Conservation (phyloP, 225 moss, liverwort and hornwort genomes). For the Marchantia polymorpha region DNA sequence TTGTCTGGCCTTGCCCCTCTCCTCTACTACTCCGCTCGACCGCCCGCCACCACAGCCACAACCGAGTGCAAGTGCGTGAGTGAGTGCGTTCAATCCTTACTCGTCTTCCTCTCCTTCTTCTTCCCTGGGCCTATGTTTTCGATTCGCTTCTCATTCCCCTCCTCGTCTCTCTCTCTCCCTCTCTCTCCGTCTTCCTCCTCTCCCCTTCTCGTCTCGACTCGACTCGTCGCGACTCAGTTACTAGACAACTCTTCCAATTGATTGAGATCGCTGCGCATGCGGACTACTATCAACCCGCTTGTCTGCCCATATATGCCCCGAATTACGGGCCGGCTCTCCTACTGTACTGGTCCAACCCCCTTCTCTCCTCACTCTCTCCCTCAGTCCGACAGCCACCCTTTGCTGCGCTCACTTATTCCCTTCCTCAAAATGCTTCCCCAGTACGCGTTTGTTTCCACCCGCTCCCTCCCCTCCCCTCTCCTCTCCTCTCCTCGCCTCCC, state of each 20-base stretch:
- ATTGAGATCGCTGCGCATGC: slow-evolving; percentile 21
- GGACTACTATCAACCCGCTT: slow-evolving; percentile 20
- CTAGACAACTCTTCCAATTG: slow-evolving; percentile 22
- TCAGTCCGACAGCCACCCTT: slow-evolving; percentile 20
- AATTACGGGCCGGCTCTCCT: slow-evolving; percentile 32
- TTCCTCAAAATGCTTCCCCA: slow-evolving; percentile 1
- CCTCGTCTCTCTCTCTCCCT: background rate
- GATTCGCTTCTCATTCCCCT: background rate
- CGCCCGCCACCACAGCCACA: background rate
- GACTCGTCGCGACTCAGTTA: background rate
- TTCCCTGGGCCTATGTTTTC: background rate
- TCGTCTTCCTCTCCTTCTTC: background rate
- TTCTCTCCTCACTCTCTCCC: background rate
- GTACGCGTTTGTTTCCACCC: background rate
- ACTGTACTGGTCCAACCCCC: background rate
- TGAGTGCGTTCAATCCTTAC: background rate
- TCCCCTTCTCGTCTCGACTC: background rate
- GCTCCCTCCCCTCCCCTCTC: background rate
- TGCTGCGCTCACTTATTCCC: slow-evolving; percentile 16
- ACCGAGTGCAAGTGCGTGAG: background rate
- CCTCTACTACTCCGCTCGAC: background rate
- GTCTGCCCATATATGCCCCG: slow-evolving; percentile 22
- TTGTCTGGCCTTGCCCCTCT: background rate
- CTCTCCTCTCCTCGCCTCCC: background rate
- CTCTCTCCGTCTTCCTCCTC: too few species aligned